phyloP scores from a whole-genome alignment of 768 basidiomycete species.

The Mycena metata region DNA sequence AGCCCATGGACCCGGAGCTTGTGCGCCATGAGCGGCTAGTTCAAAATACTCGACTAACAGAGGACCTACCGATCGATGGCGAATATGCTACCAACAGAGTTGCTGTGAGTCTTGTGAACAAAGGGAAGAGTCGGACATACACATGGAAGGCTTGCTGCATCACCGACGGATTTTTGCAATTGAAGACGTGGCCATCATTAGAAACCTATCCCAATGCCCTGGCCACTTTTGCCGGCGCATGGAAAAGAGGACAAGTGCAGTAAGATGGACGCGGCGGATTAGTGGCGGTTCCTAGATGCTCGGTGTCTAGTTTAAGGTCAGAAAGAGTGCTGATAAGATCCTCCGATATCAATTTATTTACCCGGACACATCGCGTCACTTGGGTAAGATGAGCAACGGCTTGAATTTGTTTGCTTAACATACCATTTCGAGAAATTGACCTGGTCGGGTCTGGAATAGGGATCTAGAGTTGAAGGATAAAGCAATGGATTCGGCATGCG shows the following conservation, averaged over 20 bases:
- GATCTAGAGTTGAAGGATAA: slow-evolving; percentile 50
- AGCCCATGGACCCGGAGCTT: slow-evolving; percentile 63
- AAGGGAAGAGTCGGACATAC: slow-evolving; percentile 49
- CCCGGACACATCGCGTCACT: slow-evolving; percentile 65
- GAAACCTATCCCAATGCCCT: slow-evolving; percentile 61
- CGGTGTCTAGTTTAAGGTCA: slow-evolving; percentile 51
- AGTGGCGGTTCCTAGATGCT: slow-evolving; percentile 56
- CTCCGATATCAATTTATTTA: slow-evolving; percentile 32
- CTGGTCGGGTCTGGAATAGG: slow-evolving; percentile 66
- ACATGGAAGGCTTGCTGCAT: slow-evolving; percentile 67
- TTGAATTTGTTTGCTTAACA: slow-evolving; percentile 24
- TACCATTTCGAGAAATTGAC: slow-evolving; percentile 63
- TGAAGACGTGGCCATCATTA: slow-evolving; percentile 63
- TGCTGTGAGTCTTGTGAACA: neutral
- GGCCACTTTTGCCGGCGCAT: slow-evolving; percentile 48
- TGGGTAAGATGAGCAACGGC: neutral
- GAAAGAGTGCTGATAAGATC: neutral
- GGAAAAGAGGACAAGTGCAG: slow-evolving; percentile 64
- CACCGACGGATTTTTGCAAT: slow-evolving; percentile 61
- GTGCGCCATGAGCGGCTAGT: neutral
- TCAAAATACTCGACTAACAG: neutral
- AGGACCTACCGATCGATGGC: slow-evolving; percentile 59
- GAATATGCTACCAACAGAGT: slow-evolving; percentile 55
- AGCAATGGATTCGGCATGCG: neutral
- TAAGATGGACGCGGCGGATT: slow-evolving; percentile 58